phyloP scores from a whole-genome alignment of 2,329 filamentous ascomycete genomes.

The Clonostachys byssicola region DNA sequence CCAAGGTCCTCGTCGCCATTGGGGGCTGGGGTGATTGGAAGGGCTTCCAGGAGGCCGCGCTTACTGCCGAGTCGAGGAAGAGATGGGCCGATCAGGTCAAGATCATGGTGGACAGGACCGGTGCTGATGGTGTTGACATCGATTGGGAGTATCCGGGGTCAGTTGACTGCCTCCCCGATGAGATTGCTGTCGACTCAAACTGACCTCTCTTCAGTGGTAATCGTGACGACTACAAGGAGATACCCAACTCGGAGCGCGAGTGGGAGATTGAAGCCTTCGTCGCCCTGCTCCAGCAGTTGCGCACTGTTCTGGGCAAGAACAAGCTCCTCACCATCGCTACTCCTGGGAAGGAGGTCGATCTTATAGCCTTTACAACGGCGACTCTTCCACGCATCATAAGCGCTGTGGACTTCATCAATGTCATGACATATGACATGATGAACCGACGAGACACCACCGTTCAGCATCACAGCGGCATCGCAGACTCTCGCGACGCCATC shows the following conservation, averaged over 20 bases:
- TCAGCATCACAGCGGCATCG: constrained; percentile 61
- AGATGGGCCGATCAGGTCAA: constrained; percentile 62
- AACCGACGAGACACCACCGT: constrained; percentile 64
- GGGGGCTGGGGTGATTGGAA: constrained; percentile 70
- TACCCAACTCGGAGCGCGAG: constrained; percentile 54
- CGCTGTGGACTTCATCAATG: constrained; percentile 63
- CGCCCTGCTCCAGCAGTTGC: constrained; percentile 53
- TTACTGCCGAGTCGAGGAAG: constrained; percentile 41
- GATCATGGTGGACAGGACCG: constrained; percentile 54
- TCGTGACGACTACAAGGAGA: constrained; percentile 63
- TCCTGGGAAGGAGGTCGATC: constrained; percentile 59
- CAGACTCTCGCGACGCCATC: constrained; percentile 47
- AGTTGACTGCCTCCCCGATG: constrained; percentile 1
- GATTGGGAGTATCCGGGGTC: constrained; percentile 63
- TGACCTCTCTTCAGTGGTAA: constrained; percentile 45
- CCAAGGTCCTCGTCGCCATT: constrained; percentile 66
- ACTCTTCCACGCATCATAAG: constrained; percentile 56
- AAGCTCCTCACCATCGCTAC: constrained; percentile 66
- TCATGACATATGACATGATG: constrained; percentile 68
- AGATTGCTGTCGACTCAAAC: constrained; percentile 25
- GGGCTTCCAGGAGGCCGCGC: constrained; percentile 57
- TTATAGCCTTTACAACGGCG: constrained; percentile 61
- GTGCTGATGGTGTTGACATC: constrained; percentile 61
- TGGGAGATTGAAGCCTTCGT: constrained; percentile 63
- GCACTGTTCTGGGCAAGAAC: constrained; percentile 46